These are phyloP conservation scores for Dothiorella sarmentorum DNA, from an alignment of 2,329 filamentous ascomycete species.

Conservation along the genomic window DNA sequence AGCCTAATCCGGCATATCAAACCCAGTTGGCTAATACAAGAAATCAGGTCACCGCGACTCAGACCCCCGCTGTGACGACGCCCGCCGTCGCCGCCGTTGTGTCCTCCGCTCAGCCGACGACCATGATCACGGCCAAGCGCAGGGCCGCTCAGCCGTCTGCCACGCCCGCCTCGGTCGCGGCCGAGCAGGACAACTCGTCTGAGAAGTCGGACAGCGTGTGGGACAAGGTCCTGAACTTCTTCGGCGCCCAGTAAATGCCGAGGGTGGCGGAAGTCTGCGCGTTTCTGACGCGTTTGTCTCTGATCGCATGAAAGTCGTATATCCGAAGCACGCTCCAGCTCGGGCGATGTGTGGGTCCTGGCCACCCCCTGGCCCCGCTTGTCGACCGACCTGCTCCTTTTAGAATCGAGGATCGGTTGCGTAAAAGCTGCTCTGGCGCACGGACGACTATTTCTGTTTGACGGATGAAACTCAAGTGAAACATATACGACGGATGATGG, in stretches of 20 bases:
- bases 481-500: not conserved
- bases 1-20: not conserved
- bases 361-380: not conserved
- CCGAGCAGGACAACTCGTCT: not conserved
- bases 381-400: not conserved
- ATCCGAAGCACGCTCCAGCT: too few relatives aligned
- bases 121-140: conserved; percentile 5
- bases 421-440: too few relatives aligned
- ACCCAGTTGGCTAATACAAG: not conserved
- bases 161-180: not conserved
- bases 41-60: not conserved
- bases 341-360: not conserved
- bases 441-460: too few relatives aligned
- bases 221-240: conserved; percentile 2
- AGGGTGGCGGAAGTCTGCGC: too few relatives aligned
- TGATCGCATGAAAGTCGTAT: too few relatives aligned
- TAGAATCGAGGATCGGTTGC: too few relatives aligned
- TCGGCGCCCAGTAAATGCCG: not conserved
- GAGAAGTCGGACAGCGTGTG: not conserved
- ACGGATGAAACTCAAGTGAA: not conserved
- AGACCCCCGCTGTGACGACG: not conserved
- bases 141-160: conserved; percentile 5
- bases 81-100: too few relatives aligned
- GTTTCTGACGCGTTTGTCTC: too few relatives aligned
- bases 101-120: not conserved